phyloP scores from a whole-genome alignment of 148 eudicot genomes.

The Rhododendron vialii region DNA sequence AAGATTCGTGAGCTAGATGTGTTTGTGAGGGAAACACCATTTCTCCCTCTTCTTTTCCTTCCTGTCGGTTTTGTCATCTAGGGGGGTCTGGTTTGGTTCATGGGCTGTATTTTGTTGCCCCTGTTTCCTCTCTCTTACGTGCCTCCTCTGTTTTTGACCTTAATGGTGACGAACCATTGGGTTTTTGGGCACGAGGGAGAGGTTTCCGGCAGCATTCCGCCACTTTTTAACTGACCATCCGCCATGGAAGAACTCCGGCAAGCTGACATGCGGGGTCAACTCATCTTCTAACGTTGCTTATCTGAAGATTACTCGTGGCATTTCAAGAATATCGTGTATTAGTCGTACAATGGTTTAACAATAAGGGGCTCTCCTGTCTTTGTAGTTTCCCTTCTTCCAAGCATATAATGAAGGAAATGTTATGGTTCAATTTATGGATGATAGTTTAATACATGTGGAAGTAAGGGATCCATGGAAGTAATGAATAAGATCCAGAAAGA shows the following conservation, averaged over 20 bases:
- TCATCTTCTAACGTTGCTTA: background rate
- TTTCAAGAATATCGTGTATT: background rate
- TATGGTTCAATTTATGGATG: background rate
- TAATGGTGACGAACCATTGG: slow-evolving; percentile 7
- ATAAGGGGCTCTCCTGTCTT: background rate
- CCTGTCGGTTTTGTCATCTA: background rate
- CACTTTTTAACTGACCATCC: background rate
- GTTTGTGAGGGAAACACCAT: background rate
- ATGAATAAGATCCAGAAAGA: background rate
- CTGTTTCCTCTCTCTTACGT: background rate
- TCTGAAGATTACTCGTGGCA: background rate
- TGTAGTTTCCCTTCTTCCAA: background rate
- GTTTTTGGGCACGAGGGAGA: slow-evolving; percentile 13
- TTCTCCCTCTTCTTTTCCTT: background rate
- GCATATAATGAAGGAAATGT: slow-evolving; percentile 2
- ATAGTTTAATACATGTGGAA: background rate
- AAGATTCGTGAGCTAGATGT: background rate
- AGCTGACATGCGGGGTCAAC: background rate
- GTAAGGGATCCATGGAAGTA: background rate
- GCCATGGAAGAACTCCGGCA: background rate
- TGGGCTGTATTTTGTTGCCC: background rate
- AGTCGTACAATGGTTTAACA: background rate
- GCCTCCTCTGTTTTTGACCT: slow-evolving; percentile 11
- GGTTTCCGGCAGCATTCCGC: slow-evolving; percentile 11
- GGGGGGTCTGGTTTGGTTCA: background rate